phyloP scores from a whole-genome alignment of 164 flowering plant species.

The Warburgia ugandensis region DNA sequence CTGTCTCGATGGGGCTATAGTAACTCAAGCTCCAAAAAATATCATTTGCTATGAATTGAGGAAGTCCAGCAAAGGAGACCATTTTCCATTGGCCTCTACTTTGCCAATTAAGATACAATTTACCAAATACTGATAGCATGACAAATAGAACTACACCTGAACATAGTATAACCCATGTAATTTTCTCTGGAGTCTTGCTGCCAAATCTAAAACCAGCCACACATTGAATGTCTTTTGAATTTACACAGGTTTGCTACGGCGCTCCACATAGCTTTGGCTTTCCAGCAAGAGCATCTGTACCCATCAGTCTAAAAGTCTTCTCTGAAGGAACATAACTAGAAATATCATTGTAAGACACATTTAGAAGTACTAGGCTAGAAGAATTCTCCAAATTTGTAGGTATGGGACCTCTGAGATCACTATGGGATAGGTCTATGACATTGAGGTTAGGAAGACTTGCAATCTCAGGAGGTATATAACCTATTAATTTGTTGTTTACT shows the following conservation, averaged over 20 bases:
- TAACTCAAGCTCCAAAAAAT: slow-evolving; percentile 57
- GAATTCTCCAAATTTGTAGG: slow-evolving; percentile 43
- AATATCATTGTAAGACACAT: slow-evolving; percentile 72
- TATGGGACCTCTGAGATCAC: slow-evolving; percentile 50
- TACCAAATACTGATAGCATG: slow-evolving; percentile 31
- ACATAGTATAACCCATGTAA: slow-evolving; percentile 44
- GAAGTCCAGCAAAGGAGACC: slow-evolving; percentile 65
- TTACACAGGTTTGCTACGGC: slow-evolving; percentile 55
- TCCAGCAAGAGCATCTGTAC: slow-evolving; percentile 54
- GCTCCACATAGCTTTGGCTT: slow-evolving; percentile 75
- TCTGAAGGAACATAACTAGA: slow-evolving; percentile 62
- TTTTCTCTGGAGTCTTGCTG: slow-evolving; percentile 35
- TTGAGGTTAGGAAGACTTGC: slow-evolving; percentile 41
- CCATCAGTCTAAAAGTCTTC: slow-evolving; percentile 46
- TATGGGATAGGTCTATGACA: slow-evolving; percentile 54
- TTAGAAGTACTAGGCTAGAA: slow-evolving; percentile 42
- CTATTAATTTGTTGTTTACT: slow-evolving; percentile 41
- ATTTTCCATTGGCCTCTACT: slow-evolving; percentile 57
- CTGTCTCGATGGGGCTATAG: slow-evolving; percentile 26
- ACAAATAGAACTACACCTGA: slow-evolving; percentile 34
- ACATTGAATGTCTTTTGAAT: slow-evolving; percentile 16
- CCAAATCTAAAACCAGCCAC: slow-evolving; percentile 25
- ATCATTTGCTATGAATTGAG: slow-evolving; percentile 70
- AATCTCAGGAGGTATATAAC: slow-evolving; percentile 48
- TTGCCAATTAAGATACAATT: slow-evolving; percentile 37